phyloP scores from a whole-genome alignment of 2,329 filamentous ascomycete species.

The Rhytidhysteron rufulum region DNA sequence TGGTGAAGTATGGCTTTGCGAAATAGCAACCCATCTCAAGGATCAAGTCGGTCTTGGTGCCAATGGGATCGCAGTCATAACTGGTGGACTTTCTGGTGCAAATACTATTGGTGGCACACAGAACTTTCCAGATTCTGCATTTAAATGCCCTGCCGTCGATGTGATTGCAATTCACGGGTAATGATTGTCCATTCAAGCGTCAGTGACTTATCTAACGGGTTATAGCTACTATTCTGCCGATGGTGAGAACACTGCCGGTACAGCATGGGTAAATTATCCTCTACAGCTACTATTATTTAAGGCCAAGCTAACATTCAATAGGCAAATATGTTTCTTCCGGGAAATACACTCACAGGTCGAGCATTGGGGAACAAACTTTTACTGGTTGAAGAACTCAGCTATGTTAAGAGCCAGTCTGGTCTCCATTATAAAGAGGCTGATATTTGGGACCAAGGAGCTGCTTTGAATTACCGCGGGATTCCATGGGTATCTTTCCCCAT shows the following conservation, averaged over 20 bases:
- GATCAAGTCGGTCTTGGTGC: constrained; percentile 21
- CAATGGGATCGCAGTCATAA: constrained; percentile 31
- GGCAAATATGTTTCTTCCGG: constrained; percentile 29
- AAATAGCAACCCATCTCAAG: constrained; percentile 30
- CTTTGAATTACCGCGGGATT: constrained; percentile 31
- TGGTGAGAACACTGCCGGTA: constrained; percentile 23
- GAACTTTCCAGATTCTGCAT: constrained; percentile 30
- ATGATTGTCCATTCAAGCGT: neutral
- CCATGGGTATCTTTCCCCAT: constrained; percentile 26
- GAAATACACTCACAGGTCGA: constrained; percentile 28
- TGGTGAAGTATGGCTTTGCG: constrained; percentile 33
- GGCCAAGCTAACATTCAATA: neutral
- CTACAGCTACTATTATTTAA: neutral
- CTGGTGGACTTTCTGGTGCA: constrained; percentile 30
- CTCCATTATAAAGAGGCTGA: constrained; percentile 28
- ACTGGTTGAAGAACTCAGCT: constrained; percentile 33
- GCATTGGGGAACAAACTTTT: constrained; percentile 25
- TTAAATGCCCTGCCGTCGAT: constrained; percentile 30
- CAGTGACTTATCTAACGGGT: neutral
- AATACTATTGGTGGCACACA: constrained; percentile 20
- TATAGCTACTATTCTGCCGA: constrained; percentile 19
- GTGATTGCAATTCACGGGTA: constrained; percentile 31
- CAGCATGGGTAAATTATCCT: constrained; percentile 15
- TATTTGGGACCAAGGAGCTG: constrained; percentile 32
- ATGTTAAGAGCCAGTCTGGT: constrained; percentile 20